These are phyloP conservation scores for Eucalyptus caleyi DNA, from an alignment of 345 rosid genomes.

Conservation along the genomic window DNA sequence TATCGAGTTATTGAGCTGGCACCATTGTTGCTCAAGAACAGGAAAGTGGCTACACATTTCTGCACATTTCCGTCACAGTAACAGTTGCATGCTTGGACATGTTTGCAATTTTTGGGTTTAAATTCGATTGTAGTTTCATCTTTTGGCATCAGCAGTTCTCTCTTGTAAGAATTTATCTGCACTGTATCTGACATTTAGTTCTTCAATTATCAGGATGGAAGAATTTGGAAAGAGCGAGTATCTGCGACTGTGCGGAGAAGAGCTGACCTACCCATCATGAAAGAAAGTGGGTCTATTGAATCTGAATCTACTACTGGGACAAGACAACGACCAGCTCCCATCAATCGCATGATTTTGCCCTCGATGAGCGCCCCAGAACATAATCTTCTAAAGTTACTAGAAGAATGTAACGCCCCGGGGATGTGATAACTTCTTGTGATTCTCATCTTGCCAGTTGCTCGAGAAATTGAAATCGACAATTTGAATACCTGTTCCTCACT, in stretches of 20 bases:
- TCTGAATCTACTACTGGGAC: conserved; percentile 20
- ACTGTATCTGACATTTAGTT: neutral
- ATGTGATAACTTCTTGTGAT: conserved; percentile 9
- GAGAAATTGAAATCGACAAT: neutral
- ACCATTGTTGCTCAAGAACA: neutral
- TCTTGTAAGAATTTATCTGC: neutral
- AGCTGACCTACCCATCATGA: conserved; percentile 50
- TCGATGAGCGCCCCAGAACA: conserved; percentile 92
- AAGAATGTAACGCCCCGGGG: conserved; percentile 62
- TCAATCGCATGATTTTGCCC: conserved; percentile 59
- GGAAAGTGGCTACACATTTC: neutral
- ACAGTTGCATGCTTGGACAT: neutral
- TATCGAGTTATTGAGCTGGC: neutral
- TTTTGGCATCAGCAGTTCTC: neutral
- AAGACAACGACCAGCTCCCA: conserved; percentile 16
- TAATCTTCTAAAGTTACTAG: conserved; percentile 65
- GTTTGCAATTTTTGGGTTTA: neutral
- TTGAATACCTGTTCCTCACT: neutral
- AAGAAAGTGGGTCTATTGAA: conserved; percentile 43
- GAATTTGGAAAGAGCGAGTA: conserved; percentile 89
- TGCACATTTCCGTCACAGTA: neutral
- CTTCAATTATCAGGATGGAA: conserved; percentile 55
- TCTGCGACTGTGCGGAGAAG: conserved; percentile 47
- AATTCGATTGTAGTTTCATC: neutral
- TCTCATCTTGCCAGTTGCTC: neutral